Percentiles rank a stretch among this genome's conserved stretches.
These are phyloP conservation scores for Niebla homalea DNA, from an alignment of 495 filamentous ascomycete genomes.

Conservation along the genomic window DNA sequence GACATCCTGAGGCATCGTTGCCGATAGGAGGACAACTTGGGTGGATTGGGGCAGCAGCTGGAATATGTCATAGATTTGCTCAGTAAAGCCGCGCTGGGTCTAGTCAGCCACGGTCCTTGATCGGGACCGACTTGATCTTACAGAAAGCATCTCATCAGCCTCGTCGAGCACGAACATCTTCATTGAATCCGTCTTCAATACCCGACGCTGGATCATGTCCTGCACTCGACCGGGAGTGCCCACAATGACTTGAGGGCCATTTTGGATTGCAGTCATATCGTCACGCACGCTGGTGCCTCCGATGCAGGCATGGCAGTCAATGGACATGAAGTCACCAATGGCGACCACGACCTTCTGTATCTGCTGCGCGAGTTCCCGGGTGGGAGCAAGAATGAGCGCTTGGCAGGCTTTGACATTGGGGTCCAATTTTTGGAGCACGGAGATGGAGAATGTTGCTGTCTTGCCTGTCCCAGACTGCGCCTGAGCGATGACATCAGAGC, in stretches of 20 bases:
- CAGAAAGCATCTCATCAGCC: slow-evolving; percentile 96
- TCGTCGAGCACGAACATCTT: slow-evolving; percentile 99
- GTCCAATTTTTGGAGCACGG: slow-evolving; percentile 95
- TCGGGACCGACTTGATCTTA: slow-evolving; percentile 31
- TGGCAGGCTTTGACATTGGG: slow-evolving; percentile 86
- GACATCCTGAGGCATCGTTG: slow-evolving; percentile 96
- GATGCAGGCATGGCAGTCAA: slow-evolving; percentile 98
- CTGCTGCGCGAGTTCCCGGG: slow-evolving; percentile 94
- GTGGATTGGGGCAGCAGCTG: slow-evolving; percentile 93
- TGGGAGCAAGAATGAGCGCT: slow-evolving; percentile 90
- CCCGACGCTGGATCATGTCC: slow-evolving; percentile 96
- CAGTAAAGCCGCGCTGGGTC: slow-evolving; percentile 80
- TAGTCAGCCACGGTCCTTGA: not conserved
- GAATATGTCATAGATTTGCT: slow-evolving; percentile 99
- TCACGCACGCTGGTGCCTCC: slow-evolving; percentile 96
- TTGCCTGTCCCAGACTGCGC: slow-evolving; percentile 99
- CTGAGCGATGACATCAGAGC: slow-evolving; percentile 97
- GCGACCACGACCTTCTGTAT: slow-evolving; percentile 98
- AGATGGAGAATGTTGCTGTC: slow-evolving; percentile 98
- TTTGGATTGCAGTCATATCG: slow-evolving; percentile 90
- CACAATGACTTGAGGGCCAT: slow-evolving; percentile 91
- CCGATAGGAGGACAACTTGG: slow-evolving; percentile 93
- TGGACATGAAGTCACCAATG: slow-evolving; percentile 98
- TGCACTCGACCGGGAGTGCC: slow-evolving; percentile 95
- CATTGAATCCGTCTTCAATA: slow-evolving; percentile 87